These are phyloP conservation scores for Zea mays DNA, from an alignment of 176 grass and related monocot genomes.

Conservation along the genomic window Zm-B73-REFERENCE-NAM-5.0 NC_050099.1:249096001-249096500, in stretches of 20 bases:
- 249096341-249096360: not conserved
- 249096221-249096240: not conserved
- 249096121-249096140: conserved; percentile 62
- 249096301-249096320: conserved; percentile 5
- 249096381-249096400: conserved; percentile 22
- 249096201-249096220: not conserved
- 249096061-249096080: conserved; percentile 67
- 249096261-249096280: not conserved
- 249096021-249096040: conserved; percentile 47
- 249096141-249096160: conserved; percentile 7
- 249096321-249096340: too few relatives aligned
- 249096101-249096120: conserved; percentile 60
- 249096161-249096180: not conserved
- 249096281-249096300: not conserved
- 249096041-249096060: conserved; percentile 54
- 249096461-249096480: conserved; percentile 11
- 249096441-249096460: not conserved
- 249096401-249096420: not conserved
- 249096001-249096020: conserved; percentile 36
- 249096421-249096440: not conserved
- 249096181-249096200: conserved; percentile 17
- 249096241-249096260: conserved; percentile 8
- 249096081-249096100: conserved; percentile 55
- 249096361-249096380: not conserved
- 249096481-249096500: conserved; percentile 1